phyloP scores from a whole-genome alignment of 306 rosid species.

The Gastrolobium bilobum region DNA sequence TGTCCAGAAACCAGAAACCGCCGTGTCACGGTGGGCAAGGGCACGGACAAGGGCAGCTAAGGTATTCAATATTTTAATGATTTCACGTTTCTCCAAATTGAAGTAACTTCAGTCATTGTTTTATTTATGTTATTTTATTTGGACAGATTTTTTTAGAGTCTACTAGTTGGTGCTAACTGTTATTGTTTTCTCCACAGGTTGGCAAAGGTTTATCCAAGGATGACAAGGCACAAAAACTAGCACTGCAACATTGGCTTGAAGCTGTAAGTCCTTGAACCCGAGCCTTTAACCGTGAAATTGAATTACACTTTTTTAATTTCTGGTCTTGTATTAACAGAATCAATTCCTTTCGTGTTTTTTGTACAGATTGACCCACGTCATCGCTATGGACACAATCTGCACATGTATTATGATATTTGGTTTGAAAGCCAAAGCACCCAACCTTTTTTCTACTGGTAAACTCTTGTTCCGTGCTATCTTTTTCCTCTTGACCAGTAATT shows the following conservation, averaged over 20 bases:
- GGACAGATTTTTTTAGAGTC: background rate
- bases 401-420: slow-evolving; percentile 86
- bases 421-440: slow-evolving; percentile 82
- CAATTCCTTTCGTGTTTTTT: slow-evolving; percentile 10
- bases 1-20: slow-evolving; percentile 71
- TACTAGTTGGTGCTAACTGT: slow-evolving; percentile 29
- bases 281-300: background rate
- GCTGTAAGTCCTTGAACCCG: slow-evolving; percentile 63
- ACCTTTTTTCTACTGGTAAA: slow-evolving; percentile 93
- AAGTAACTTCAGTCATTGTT: background rate
- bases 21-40: slow-evolving; percentile 78
- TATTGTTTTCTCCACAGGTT: slow-evolving; percentile 49
- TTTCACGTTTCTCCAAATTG: background rate
- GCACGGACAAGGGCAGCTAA: slow-evolving; percentile 82
- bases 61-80: slow-evolving; percentile 42
- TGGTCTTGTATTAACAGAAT: slow-evolving; percentile 1
- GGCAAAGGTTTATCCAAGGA: slow-evolving; percentile 62
- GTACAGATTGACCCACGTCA: slow-evolving; percentile 93
- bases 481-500: background rate
- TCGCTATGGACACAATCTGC: slow-evolving; percentile 94
- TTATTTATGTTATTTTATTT: slow-evolving; percentile 1
- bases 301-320: background rate
- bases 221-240: slow-evolving; percentile 73
- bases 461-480: slow-evolving; percentile 7
- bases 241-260: slow-evolving; percentile 91